These are phyloP conservation scores for Aquilaria yunnanensis DNA, from an alignment of 345 rosid species.

Conservation along the genomic window DNA sequence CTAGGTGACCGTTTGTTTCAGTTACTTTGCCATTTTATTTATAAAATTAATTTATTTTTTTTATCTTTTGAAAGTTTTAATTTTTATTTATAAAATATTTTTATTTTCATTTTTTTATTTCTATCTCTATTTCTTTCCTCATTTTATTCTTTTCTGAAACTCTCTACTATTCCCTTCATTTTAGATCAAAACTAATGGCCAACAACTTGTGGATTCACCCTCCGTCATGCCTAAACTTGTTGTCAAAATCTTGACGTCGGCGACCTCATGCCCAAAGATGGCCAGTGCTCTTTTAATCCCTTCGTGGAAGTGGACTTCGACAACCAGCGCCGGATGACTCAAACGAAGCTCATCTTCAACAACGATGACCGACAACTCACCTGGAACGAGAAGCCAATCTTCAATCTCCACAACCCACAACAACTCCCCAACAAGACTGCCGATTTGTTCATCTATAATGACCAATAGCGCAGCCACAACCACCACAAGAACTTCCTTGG, in stretches of 20 bases:
- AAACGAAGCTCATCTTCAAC: constrained; percentile 30
- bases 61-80: too few species aligned
- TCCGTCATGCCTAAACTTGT: constrained; percentile 58
- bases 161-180: constrained; percentile 5
- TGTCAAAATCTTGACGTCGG: constrained; percentile 61
- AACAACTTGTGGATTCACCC: background rate
- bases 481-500: constrained; percentile 67
- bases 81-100: too few species aligned
- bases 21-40: too few species aligned
- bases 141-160: constrained; percentile 21
- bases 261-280: constrained; percentile 78
- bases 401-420: constrained; percentile 29
- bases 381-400: constrained; percentile 68
- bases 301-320: constrained; percentile 66
- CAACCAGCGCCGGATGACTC: constrained; percentile 51
- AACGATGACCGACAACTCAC: constrained; percentile 51
- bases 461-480: constrained; percentile 30
- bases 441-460: constrained; percentile 50
- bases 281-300: constrained; percentile 71
- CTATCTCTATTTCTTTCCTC: constrained; percentile 9
- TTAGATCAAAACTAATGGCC: background rate
- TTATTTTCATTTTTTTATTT: background rate
- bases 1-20: too few species aligned
- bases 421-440: constrained; percentile 47
- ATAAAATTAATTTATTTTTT: too few species aligned